Evolutionary conservation across 202 grass and related monocot genomes (phyloP).

Genomic region (Schoenoplectus tabernaemontani): DNA sequence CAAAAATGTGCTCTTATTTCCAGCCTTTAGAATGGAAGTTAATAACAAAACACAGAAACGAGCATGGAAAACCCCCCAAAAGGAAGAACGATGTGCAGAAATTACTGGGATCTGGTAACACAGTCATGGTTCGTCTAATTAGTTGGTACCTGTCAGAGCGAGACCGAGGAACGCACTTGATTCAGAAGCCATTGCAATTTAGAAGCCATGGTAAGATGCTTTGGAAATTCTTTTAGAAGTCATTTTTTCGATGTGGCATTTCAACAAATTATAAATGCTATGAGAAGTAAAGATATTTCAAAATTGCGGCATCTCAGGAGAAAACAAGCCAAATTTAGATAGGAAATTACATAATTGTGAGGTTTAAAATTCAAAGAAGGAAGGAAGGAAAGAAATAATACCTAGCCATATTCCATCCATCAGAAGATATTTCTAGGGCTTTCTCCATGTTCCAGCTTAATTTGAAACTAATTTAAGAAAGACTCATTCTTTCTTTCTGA

Average conservation of each 20-base stretch:
- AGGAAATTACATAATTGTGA: neutral
- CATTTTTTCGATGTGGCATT: neutral
- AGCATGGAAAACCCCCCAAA: too few relatives aligned
- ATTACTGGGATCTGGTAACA: neutral
- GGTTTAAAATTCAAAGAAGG: neutral
- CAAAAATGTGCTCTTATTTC: neutral
- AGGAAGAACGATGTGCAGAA: neutral
- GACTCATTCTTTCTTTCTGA: neutral
- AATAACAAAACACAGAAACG: neutral
- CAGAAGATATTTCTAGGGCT: neutral
- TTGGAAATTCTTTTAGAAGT: neutral
- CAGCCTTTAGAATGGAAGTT: neutral
- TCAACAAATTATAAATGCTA: neutral
- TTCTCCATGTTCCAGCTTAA: neutral
- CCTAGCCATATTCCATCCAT: slow-evolving; percentile 17
- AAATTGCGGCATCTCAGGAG: neutral
- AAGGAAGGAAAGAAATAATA: slow-evolving; percentile 8
- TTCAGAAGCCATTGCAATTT: neutral
- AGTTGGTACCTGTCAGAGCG: neutral
- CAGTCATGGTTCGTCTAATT: neutral
- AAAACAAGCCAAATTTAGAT: neutral
- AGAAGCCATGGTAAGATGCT: slow-evolving; percentile 2
- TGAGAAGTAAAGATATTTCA: neutral
- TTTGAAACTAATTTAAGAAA: slow-evolving; percentile 23
- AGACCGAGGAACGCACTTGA: neutral